Conservation (phyloP, 1,284 basidiomycete species). For the Blastosporella zonata region DNA sequence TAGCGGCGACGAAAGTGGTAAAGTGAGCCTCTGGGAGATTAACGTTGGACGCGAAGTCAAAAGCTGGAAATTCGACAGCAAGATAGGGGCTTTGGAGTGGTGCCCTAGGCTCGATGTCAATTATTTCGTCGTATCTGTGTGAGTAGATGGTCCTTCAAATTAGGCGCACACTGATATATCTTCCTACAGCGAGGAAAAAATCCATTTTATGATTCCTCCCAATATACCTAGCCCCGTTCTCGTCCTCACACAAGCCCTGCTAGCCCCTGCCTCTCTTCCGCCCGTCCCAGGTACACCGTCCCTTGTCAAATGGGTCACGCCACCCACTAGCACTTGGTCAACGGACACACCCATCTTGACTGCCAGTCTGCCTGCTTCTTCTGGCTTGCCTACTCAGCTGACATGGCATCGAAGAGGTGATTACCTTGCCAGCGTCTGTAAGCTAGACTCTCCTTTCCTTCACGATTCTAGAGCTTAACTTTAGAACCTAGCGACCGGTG, state of each 20-base stretch:
- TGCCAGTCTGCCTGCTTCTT: slow-evolving; percentile 57
- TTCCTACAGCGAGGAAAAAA: slow-evolving; percentile 63
- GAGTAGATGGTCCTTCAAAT: slow-evolving; percentile 32
- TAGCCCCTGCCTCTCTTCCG: slow-evolving; percentile 64
- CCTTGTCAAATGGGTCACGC: slow-evolving; percentile 64
- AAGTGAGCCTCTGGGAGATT: slow-evolving; percentile 92
- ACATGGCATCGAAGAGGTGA: slow-evolving; percentile 95
- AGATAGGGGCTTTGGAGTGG: slow-evolving; percentile 90
- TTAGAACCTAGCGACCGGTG: slow-evolving; percentile 48
- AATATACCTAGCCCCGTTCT: slow-evolving; percentile 61
- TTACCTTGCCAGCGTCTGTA: slow-evolving; percentile 91
- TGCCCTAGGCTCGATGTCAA: slow-evolving; percentile 84
- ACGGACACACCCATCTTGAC: slow-evolving; percentile 57
- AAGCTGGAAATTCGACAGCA: slow-evolving; percentile 81
- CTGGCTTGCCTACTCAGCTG: slow-evolving; percentile 82
- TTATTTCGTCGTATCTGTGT: slow-evolving; percentile 83
- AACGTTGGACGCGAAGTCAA: slow-evolving; percentile 89
- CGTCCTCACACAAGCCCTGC: slow-evolving; percentile 59
- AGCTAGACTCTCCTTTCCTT: slow-evolving; percentile 31
- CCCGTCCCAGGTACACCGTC: slow-evolving; percentile 58
- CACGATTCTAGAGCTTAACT: slow-evolving; percentile 4
- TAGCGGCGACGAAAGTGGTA: slow-evolving; percentile 90
- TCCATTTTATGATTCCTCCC: slow-evolving; percentile 84
- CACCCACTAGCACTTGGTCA: slow-evolving; percentile 43
- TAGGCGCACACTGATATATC: slow-evolving; percentile 12